Evolutionary conservation across 2,329 filamentous ascomycete genomes (phyloP).

Genomic region (Apiospora sp.): DNA sequence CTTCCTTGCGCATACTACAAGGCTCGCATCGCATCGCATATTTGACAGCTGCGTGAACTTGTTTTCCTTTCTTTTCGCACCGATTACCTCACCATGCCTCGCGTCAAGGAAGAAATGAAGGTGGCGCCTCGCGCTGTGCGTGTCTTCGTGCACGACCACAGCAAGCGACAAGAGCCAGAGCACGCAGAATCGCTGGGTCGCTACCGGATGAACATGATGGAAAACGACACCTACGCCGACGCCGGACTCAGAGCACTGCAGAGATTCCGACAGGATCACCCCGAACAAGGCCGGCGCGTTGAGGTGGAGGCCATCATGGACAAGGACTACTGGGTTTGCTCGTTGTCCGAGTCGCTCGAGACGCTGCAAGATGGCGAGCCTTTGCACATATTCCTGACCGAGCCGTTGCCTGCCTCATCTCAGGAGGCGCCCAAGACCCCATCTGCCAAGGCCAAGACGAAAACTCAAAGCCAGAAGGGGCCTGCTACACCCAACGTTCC

Average conservation of each 20-base stretch:
- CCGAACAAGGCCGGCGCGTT: neutral
- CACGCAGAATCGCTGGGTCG: neutral
- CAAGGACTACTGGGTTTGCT: neutral
- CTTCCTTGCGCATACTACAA: neutral
- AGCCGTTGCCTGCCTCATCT: neutral
- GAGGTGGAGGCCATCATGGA: slow-evolving; percentile 7
- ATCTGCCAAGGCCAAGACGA: neutral
- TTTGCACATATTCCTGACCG: slow-evolving; percentile 3
- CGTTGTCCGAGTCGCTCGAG: neutral
- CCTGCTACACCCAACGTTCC: neutral
- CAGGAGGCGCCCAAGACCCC: neutral
- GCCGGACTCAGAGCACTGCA: slow-evolving; percentile 1
- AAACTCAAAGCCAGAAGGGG: neutral
- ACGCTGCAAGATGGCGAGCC: neutral
- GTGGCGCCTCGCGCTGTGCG: neutral
- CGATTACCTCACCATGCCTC: neutral
- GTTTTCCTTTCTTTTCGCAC: neutral
- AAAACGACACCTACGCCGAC: neutral
- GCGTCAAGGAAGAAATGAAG: neutral
- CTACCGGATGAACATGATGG: slow-evolving; percentile 14
- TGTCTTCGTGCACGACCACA: slow-evolving; percentile 5
- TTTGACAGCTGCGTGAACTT: neutral
- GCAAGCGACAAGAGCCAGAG: neutral
- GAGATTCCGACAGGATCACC: neutral
- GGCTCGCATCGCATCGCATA: neutral